phyloP scores from a whole-genome alignment of 2,329 filamentous ascomycete species.

The Cladosporium halotolerans region DNA sequence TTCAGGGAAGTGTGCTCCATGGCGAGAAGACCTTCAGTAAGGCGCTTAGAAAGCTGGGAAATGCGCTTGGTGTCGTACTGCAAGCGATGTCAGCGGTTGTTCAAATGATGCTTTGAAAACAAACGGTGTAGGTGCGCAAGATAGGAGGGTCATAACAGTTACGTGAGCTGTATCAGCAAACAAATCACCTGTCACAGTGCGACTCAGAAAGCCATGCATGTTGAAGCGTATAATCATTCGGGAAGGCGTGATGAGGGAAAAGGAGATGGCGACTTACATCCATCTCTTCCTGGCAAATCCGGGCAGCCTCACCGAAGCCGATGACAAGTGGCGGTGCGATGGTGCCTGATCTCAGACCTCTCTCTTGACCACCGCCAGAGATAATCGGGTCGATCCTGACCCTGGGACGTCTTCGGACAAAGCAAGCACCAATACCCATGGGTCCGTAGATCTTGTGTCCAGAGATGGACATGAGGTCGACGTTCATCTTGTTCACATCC shows the following conservation, averaged over 20 bases:
- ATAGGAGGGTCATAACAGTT: slow-evolving; percentile 9
- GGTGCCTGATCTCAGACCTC: slow-evolving; percentile 89
- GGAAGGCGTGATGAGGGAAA: slow-evolving; percentile 15
- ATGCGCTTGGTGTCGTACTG: slow-evolving; percentile 92
- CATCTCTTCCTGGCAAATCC: slow-evolving; percentile 85
- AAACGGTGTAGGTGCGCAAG: slow-evolving; percentile 6
- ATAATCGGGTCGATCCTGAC: slow-evolving; percentile 95
- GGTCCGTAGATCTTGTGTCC: slow-evolving; percentile 98
- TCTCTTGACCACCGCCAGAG: slow-evolving; percentile 90
- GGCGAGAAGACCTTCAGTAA: slow-evolving; percentile 73
- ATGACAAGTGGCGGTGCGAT: slow-evolving; percentile 82
- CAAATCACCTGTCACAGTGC: slow-evolving; percentile 48
- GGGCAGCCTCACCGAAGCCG: slow-evolving; percentile 92
- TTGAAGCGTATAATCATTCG: slow-evolving; percentile 75
- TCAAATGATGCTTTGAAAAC: not conserved
- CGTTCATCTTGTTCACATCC: slow-evolving; percentile 95
- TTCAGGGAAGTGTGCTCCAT: slow-evolving; percentile 93
- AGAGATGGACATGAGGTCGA: slow-evolving; percentile 98
- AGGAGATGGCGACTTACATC: slow-evolving; percentile 55
- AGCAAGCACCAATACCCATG: slow-evolving; percentile 95
- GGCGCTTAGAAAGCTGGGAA: slow-evolving; percentile 71
- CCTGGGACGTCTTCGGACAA: slow-evolving; percentile 82
- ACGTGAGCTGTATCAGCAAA: slow-evolving; percentile 36
- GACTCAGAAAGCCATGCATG: slow-evolving; percentile 89
- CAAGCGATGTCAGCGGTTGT: slow-evolving; percentile 22